These are phyloP conservation scores for Spathaspora girioi DNA, from an alignment of 805 yeast species.

Conservation along the genomic window DNA sequence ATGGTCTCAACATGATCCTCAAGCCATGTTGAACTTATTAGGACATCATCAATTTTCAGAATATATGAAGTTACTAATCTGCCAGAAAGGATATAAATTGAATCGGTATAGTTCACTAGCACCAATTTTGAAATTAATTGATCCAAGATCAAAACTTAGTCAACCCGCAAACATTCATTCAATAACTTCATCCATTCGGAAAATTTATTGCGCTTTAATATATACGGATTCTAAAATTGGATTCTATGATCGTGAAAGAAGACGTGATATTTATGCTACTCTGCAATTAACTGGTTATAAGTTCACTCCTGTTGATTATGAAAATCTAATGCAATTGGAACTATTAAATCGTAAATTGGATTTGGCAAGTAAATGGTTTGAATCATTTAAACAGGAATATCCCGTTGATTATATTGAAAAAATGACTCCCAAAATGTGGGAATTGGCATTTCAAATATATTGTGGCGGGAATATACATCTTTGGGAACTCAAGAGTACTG, in stretches of 20 bases:
- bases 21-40: slow-evolving; percentile 4
- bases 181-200: slow-evolving; percentile 14
- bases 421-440: slow-evolving; percentile 35
- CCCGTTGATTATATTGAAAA: slow-evolving; percentile 7
- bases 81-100: neutral
- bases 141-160: neutral
- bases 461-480: slow-evolving; percentile 28
- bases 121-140: slow-evolving; percentile 5
- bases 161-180: slow-evolving; percentile 12
- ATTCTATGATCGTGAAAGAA: slow-evolving; percentile 17
- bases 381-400: slow-evolving; percentile 24
- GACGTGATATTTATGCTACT: slow-evolving; percentile 14
- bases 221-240: slow-evolving; percentile 11
- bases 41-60: slow-evolving; percentile 4
- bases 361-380: slow-evolving; percentile 39
- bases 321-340: slow-evolving; percentile 35
- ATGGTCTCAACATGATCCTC: slow-evolving; percentile 3
- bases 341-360: slow-evolving; percentile 33
- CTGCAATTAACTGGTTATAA: slow-evolving; percentile 11
- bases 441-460: slow-evolving; percentile 26
- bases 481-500: slow-evolving; percentile 26
- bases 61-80: slow-evolving; percentile 3
- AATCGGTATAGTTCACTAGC: neutral
- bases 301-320: slow-evolving; percentile 28
- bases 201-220: slow-evolving; percentile 22